Conservation (phyloP, 2,329 filamentous ascomycete species). For the Aspergillus udagawae region DNA sequence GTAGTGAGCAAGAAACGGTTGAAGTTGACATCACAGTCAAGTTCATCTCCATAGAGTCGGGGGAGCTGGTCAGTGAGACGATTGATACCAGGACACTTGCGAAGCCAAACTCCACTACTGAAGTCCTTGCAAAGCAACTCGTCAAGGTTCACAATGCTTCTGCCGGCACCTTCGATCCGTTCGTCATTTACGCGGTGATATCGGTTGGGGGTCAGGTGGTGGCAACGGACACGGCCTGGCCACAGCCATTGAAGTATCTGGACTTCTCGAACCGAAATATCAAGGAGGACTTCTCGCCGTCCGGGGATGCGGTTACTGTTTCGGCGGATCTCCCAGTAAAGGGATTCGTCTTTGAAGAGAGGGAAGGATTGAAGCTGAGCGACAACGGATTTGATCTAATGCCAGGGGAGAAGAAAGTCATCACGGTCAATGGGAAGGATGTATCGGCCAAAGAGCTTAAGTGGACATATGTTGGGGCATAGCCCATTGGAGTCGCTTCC, state of each 20-base stretch:
- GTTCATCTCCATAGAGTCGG: slow-evolving; percentile 53
- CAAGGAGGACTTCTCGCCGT: slow-evolving; percentile 36
- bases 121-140: slow-evolving; percentile 46
- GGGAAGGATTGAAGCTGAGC: slow-evolving; percentile 50
- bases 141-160: slow-evolving; percentile 33
- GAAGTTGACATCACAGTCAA: slow-evolving; percentile 36
- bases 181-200: slow-evolving; percentile 51
- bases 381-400: slow-evolving; percentile 57
- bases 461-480: no score
- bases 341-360: slow-evolving; percentile 58
- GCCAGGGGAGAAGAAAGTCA: slow-evolving; percentile 43
- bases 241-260: slow-evolving; percentile 58
- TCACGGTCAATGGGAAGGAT: no score
- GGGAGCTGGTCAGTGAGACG: slow-evolving; percentile 51
- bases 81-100: slow-evolving; percentile 44
- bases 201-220: slow-evolving; percentile 51
- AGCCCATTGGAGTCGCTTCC: no score
- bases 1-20: slow-evolving; percentile 37
- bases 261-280: slow-evolving; percentile 50
- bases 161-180: slow-evolving; percentile 42
- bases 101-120: slow-evolving; percentile 55
- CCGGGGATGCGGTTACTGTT: slow-evolving; percentile 27
- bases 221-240: slow-evolving; percentile 57
- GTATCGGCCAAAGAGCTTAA: no score
- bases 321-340: slow-evolving; percentile 54